A percentile compares a stretch with the other conserved stretches of the same genome.
Evolutionary conservation across 345 rosid genomes (phyloP).

Genomic region (Hevea brasiliensis): DNA sequence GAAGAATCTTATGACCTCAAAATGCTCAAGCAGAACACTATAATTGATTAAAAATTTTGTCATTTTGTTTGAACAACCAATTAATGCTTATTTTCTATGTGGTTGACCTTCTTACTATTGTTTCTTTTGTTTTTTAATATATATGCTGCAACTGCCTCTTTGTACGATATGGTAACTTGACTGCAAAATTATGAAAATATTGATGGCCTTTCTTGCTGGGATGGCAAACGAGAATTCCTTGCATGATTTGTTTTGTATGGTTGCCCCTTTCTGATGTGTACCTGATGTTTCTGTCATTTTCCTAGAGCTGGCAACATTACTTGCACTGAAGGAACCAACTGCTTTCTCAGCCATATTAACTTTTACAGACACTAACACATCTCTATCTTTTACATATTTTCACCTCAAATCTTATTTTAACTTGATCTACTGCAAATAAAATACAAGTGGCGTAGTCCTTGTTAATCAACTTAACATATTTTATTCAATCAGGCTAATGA

Average conservation of each 20-base stretch:
- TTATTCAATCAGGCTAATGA: constrained; percentile 33
- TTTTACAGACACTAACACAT: constrained; percentile 5
- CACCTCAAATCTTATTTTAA: not conserved
- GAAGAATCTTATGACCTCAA: not conserved
- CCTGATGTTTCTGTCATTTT: constrained; percentile 31
- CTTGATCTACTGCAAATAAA: no score
- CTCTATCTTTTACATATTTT: not conserved
- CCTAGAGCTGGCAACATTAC: no score
- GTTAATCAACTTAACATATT: not conserved
- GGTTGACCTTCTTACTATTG: constrained; percentile 5
- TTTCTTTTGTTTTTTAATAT: not conserved
- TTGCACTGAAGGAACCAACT: constrained; percentile 17
- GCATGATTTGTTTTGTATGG: constrained; percentile 18
- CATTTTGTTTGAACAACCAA: not conserved
- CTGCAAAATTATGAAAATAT: constrained; percentile 18
- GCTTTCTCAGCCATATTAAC: constrained; percentile 20
- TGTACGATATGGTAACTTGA: not conserved
- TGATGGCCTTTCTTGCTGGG: constrained; percentile 3
- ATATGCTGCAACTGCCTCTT: constrained; percentile 1
- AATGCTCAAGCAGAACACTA: not conserved
- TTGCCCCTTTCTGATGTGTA: constrained; percentile 15
- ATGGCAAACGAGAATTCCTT: constrained; percentile 7
- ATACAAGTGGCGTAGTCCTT: no score
- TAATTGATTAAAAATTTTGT: not conserved
- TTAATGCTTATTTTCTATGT: not conserved